Evolutionary conservation across 768 basidiomycete genomes (phyloP).

Genomic region (Epithele typhae): DNA sequence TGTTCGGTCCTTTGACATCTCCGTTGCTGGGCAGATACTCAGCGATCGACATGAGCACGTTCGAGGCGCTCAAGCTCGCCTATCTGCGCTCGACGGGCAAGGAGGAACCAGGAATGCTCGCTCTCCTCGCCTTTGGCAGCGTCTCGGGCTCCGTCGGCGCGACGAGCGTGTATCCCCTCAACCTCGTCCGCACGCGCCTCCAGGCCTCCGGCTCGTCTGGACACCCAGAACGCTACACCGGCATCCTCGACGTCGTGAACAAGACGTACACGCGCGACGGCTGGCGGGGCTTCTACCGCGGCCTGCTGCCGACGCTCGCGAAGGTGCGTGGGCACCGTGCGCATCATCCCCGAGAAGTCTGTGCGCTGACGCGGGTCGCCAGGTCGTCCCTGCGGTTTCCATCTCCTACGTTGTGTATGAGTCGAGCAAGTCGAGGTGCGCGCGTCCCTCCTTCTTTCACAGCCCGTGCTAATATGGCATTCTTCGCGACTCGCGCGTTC

Average conservation of each 20-base stretch:
- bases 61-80: constrained; percentile 90
- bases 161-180: constrained; percentile 88
- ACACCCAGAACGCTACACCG: constrained; percentile 86
- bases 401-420: constrained; percentile 97
- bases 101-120: constrained; percentile 87
- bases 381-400: constrained; percentile 95
- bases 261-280: constrained; percentile 85
- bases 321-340: constrained; percentile 50
- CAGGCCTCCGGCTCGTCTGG: constrained; percentile 96
- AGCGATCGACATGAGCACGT: constrained; percentile 97
- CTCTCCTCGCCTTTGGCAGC: constrained; percentile 86
- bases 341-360: constrained; percentile 4
- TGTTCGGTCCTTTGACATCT: not conserved
- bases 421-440: constrained; percentile 74
- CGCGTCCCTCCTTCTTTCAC: constrained; percentile 6
- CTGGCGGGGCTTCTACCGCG: constrained; percentile 93
- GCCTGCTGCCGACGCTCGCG: constrained; percentile 86
- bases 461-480: constrained; percentile 4
- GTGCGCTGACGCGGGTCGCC: constrained; percentile 1
- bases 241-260: constrained; percentile 78
- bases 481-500: constrained; percentile 1
- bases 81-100: constrained; percentile 84
- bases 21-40: constrained; percentile 55
- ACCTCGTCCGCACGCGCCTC: constrained; percentile 88
- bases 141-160: constrained; percentile 93